Evolutionary conservation across 495 filamentous ascomycete species (phyloP).

Genomic region (Neurospora sp.): DNA sequence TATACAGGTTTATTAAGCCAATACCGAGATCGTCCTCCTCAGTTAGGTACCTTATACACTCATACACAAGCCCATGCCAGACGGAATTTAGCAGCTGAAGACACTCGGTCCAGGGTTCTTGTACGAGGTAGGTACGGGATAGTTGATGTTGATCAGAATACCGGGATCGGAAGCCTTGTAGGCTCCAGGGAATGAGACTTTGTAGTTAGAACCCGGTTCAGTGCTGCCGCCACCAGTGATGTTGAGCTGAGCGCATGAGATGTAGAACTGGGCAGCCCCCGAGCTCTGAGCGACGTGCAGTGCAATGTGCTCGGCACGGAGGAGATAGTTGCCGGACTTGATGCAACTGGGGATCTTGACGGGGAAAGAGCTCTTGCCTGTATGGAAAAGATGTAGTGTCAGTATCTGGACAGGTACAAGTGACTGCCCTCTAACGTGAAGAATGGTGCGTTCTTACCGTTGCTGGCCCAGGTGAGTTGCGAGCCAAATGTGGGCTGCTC

Average conservation of each 20-base stretch:
- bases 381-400: neutral
- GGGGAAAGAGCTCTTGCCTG: slow-evolving; percentile 24
- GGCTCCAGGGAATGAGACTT: slow-evolving; percentile 31
- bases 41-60: neutral
- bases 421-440: neutral
- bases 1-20: neutral
- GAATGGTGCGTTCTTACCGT: slow-evolving; percentile 7
- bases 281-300: slow-evolving; percentile 33
- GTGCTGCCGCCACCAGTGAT: slow-evolving; percentile 31
- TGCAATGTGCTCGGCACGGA: slow-evolving; percentile 49
- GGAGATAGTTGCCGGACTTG: slow-evolving; percentile 44
- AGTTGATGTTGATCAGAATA: slow-evolving; percentile 36
- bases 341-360: slow-evolving; percentile 38
- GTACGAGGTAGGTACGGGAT: slow-evolving; percentile 30
- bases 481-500: slow-evolving; percentile 30
- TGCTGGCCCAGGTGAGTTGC: slow-evolving; percentile 32
- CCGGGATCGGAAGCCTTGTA: slow-evolving; percentile 32
- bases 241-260: slow-evolving; percentile 31
- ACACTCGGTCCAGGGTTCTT: slow-evolving; percentile 34
- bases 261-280: slow-evolving; percentile 43
- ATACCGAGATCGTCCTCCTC: neutral
- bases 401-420: neutral
- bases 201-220: slow-evolving; percentile 16
- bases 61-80: slow-evolving; percentile 17
- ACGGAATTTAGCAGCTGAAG: slow-evolving; percentile 18